Conservation (phyloP, 257 asterid species). For the Petunia secreta region DNA sequence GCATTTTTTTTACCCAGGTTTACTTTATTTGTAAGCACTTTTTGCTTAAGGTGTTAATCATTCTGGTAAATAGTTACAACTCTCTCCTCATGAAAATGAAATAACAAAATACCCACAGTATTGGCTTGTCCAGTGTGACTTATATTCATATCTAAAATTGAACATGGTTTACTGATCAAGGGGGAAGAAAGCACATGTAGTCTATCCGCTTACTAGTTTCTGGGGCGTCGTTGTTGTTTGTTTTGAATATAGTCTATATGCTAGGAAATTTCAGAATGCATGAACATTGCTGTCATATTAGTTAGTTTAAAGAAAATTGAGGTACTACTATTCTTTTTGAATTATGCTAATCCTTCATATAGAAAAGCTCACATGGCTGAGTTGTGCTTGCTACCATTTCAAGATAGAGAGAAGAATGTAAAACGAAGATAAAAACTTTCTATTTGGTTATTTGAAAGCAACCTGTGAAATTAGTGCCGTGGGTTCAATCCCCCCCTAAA, state of each 20-base stretch:
- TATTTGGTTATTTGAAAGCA: not conserved
- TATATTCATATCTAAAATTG: not conserved
- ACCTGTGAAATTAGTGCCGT: not conserved
- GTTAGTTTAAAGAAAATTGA: not conserved
- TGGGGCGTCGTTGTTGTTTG: not conserved
- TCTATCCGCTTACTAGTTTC: not conserved
- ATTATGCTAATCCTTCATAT: not conserved
- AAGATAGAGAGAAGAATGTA: not conserved
- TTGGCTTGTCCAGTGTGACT: constrained; percentile 1
- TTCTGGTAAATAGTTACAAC: not conserved
- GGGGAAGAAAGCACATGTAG: not conserved
- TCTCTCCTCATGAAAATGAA: not conserved
- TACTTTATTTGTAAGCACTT: constrained; percentile 3
- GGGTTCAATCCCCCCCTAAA: too few species aligned
- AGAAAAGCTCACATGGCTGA: not conserved
- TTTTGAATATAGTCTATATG: not conserved
- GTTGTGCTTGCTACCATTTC: not conserved
- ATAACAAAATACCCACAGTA: not conserved
- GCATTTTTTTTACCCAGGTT: constrained; percentile 7
- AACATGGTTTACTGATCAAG: not conserved
- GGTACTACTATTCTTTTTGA: not conserved
- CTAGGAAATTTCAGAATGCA: not conserved
- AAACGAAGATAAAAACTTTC: not conserved
- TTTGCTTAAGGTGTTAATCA: not conserved
- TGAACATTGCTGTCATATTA: not conserved